phyloP scores from a whole-genome alignment of 129 eudicot species.

The Flaveria sonorensis region DNA sequence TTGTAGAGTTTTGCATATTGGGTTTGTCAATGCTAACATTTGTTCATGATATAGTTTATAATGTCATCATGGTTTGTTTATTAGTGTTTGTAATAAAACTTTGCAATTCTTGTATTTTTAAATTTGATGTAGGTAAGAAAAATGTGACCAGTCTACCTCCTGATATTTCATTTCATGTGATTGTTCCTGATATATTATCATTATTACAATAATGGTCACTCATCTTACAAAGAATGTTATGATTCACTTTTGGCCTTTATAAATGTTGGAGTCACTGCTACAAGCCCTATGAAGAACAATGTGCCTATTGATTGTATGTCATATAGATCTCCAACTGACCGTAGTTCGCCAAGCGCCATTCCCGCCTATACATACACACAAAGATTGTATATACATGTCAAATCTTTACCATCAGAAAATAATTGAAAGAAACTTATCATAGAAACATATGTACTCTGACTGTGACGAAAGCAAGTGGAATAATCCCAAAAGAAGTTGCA shows the following conservation, averaged over 20 bases:
- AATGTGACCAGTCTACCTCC: too few species aligned
- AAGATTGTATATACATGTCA: neutral
- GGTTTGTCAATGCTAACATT: too few species aligned
- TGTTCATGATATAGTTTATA: too few species aligned
- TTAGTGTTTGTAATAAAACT: too few species aligned
- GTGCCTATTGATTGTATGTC: constrained; percentile 71
- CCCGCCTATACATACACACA: constrained; percentile 54
- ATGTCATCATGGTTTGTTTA: too few species aligned
- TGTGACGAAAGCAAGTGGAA: constrained; percentile 68
- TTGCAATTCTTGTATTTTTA: too few species aligned
- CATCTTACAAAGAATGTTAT: neutral
- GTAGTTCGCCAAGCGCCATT: constrained; percentile 78
- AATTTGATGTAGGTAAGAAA: too few species aligned
- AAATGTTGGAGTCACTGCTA: constrained; percentile 60
- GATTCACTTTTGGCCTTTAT: constrained; percentile 38
- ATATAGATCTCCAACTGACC: constrained; percentile 69
- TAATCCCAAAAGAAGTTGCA: constrained; percentile 54
- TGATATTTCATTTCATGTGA: too few species aligned
- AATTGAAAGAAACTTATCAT: too few species aligned
- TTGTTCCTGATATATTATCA: too few species aligned
- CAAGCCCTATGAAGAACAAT: constrained; percentile 63
- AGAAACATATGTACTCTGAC: constrained; percentile 48
- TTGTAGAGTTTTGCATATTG: too few species aligned
- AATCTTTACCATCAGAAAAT: neutral
- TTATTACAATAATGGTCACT: neutral